These are phyloP conservation scores for Scytalidium lignicola DNA, from an alignment of 2,329 filamentous ascomycete genomes.

Conservation along the genomic window DNA sequence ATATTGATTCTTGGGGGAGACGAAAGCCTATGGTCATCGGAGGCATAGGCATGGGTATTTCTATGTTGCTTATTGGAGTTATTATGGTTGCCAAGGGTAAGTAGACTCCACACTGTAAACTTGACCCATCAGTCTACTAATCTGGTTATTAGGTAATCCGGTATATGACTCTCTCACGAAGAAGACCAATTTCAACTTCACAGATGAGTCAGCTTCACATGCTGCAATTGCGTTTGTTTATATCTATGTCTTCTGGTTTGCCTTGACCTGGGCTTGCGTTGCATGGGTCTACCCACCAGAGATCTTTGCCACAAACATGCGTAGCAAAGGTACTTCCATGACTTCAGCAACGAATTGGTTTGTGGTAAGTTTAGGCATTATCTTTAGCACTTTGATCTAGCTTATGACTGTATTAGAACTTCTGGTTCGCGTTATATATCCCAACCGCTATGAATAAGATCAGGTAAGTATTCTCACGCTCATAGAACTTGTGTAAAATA, in stretches of 20 bases:
- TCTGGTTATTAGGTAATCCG: conserved; percentile 8
- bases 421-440: conserved; percentile 24
- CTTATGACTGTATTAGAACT: conserved; percentile 11
- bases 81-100: conserved; percentile 24
- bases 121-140: background rate
- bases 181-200: conserved; percentile 21
- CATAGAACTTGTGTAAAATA: background rate
- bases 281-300: conserved; percentile 22
- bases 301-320: conserved; percentile 18
- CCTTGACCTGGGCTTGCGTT: conserved; percentile 24
- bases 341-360: conserved; percentile 24
- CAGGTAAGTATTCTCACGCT: conserved; percentile 13
- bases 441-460: conserved; percentile 20
- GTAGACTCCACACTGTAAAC: background rate
- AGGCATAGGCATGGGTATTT: conserved; percentile 21
- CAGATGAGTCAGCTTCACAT: conserved; percentile 11
- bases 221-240: conserved; percentile 26
- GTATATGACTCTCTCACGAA: conserved; percentile 17
- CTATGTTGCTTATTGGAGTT: conserved; percentile 25
- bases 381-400: background rate
- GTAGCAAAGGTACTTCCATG: conserved; percentile 18
- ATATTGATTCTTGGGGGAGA: conserved; percentile 26
- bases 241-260: conserved; percentile 25
- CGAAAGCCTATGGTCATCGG: conserved; percentile 24
- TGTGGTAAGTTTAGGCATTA: conserved; percentile 14